These are phyloP conservation scores for Bacidia rubella DNA, from an alignment of 495 filamentous ascomycete species.

Conservation along the genomic window DNA sequence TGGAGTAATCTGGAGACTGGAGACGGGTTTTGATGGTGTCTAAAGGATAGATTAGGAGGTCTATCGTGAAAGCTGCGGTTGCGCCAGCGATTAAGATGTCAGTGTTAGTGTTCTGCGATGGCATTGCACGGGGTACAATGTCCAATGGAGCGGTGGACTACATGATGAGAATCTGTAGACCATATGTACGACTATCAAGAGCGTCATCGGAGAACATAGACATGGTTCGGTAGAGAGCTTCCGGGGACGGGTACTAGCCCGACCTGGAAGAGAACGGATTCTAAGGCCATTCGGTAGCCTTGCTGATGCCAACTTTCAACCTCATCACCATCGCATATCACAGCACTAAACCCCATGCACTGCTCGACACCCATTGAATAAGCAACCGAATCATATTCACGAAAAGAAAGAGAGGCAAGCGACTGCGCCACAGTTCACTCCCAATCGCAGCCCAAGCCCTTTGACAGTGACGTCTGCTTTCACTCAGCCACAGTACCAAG, in stretches of 20 bases:
- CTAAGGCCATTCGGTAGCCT: background rate
- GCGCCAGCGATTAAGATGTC: slow-evolving; percentile 57
- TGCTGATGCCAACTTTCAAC: background rate
- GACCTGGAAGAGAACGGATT: too few species aligned
- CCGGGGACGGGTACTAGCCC: too few species aligned
- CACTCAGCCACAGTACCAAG: background rate
- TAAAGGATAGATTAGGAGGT: slow-evolving; percentile 68
- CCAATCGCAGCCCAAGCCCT: background rate
- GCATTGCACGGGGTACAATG: slow-evolving; percentile 11
- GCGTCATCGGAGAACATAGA: too few species aligned
- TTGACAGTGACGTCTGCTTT: background rate
- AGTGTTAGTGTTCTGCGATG: slow-evolving; percentile 31
- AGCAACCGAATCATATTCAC: too few species aligned
- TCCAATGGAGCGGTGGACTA: background rate
- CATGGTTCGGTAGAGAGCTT: too few species aligned
- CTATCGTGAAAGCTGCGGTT: slow-evolving; percentile 64
- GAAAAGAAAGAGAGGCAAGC: too few species aligned
- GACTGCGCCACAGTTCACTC: background rate
- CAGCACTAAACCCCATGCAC: too few species aligned
- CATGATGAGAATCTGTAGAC: too few species aligned
- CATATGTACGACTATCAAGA: too few species aligned
- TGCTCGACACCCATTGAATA: too few species aligned
- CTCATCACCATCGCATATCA: too few species aligned
- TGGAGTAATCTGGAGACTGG: slow-evolving; percentile 59
- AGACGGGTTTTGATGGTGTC: slow-evolving; percentile 80